Conservation (phyloP, 495 filamentous ascomycete genomes). For the Halenospora varia region DNA sequence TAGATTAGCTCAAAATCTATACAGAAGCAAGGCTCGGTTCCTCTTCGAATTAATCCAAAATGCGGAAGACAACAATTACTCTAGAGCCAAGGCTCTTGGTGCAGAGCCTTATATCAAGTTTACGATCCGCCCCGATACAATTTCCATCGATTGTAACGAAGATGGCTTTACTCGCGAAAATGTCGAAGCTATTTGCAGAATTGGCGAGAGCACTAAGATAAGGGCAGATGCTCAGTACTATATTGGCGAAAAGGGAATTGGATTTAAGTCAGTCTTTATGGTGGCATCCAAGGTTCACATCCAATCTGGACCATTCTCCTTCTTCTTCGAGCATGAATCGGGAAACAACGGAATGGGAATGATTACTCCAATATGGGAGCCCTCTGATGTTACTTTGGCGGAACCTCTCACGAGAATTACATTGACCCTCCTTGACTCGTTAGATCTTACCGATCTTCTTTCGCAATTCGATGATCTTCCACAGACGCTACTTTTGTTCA, state of each 20-base stretch:
- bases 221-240: constrained; percentile 13
- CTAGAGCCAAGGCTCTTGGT: neutral
- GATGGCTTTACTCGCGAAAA: constrained; percentile 34
- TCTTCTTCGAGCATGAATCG: constrained; percentile 30
- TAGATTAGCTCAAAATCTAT: constrained; percentile 4
- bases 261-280: constrained; percentile 45
- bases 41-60: constrained; percentile 42
- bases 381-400: neutral
- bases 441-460: neutral
- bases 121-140: constrained; percentile 16
- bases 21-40: constrained; percentile 20
- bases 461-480: neutral
- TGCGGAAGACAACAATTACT: constrained; percentile 37
- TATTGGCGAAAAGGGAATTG: constrained; percentile 44
- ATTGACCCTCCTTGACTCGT: neutral
- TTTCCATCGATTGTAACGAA: constrained; percentile 37
- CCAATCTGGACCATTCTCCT: constrained; percentile 34
- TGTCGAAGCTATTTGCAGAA: constrained; percentile 33
- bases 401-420: neutral
- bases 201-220: constrained; percentile 26
- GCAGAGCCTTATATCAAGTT: constrained; percentile 25
- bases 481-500: neutral
- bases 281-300: constrained; percentile 36
- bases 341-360: neutral
- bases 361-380: neutral